Base-by-base conservation (phyloP, 805 yeast genomes). In the Wickerhamomyces hampshirensis region DNA sequence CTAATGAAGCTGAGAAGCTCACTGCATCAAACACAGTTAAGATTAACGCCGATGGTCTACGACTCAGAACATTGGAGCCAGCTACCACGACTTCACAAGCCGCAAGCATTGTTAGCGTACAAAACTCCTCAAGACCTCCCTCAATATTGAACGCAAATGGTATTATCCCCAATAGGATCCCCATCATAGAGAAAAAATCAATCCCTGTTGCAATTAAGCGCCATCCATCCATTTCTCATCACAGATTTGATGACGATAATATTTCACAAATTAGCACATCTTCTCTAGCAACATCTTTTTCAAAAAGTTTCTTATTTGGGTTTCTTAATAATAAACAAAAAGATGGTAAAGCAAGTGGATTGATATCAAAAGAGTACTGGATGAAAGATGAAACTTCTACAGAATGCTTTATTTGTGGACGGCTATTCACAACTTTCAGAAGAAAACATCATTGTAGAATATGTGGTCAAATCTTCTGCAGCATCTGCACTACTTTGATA, bases 391-490 rank as follows among this genome's bases (percentile, higher is more conserved):
- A 91, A 28, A 84, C 87, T 40, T 95, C 95, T 0, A 74, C 80
- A 7, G 93, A 87, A 43, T 91, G 98, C 53, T 77, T 87, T 39
- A 71, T 81, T 12, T 91, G 98, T 58, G 85, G 83, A 38, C 71
- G 78, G 37, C 75, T 77, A 4, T 91, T 91, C 54, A 75, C 84
- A 1, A 83, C 97, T 0, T 89, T 88, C 61, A 66, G 96, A 56
- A 68, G 98, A 47, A 84, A 85, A 46, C 98, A 91, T 56, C 98
- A 91, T 59, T 91, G 98, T 54, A 66, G 98, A 36, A 79, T 91
- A 24, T 91, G 98, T 61, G 98, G 98, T 3, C 96, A 89, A 58
- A 89, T 91, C 33, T 91, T 89, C 54, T 91, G 98, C 59, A 71
- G 83, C 30, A 69, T 72, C 8, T 91, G 98, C 58, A 86, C 96